These are phyloP conservation scores for Pythium dissotocum DNA, from an alignment of 352 stramenopile genomes.

Conservation along the genomic window DNA sequence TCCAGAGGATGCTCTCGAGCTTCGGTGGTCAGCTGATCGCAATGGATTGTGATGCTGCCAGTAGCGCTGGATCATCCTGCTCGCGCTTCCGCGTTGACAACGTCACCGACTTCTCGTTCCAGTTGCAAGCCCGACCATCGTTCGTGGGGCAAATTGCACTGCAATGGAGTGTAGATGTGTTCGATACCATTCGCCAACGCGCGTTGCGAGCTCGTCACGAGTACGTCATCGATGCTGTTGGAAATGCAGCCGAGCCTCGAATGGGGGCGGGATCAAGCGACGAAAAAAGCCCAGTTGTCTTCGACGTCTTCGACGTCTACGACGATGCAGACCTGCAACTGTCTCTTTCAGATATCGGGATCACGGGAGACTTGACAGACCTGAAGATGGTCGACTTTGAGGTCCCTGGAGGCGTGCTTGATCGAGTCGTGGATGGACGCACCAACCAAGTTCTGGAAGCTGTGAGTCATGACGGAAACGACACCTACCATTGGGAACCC, in stretches of 20 bases:
- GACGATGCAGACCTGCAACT: slow-evolving; percentile 6
- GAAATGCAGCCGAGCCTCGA: background rate
- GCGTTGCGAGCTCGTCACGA: background rate
- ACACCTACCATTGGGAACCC: background rate
- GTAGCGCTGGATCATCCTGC: background rate
- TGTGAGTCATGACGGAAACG: background rate
- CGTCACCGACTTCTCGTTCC: background rate
- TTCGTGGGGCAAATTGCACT: background rate
- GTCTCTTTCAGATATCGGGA: slow-evolving; percentile 5
- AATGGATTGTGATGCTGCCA: background rate
- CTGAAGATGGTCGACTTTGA: background rate
- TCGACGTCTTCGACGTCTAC: slow-evolving; percentile 18
- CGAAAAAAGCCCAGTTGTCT: background rate
- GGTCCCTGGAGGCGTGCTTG: background rate
- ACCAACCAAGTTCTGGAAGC: background rate
- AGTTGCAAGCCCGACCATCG: slow-evolving; percentile 10
- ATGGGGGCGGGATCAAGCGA: background rate
- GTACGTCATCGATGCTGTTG: background rate
- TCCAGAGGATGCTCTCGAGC: slow-evolving; percentile 10
- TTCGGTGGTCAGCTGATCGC: background rate
- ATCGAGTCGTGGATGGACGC: background rate
- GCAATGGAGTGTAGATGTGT: slow-evolving; percentile 7
- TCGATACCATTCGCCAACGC: slow-evolving; percentile 8
- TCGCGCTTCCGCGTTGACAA: background rate
- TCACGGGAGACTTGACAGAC: slow-evolving; percentile 7